Percentiles rank a stretch among this genome's conserved stretches.
Conservation (phyloP, 2,329 filamentous ascomycete species). For the Fusarium paranaense region DNA sequence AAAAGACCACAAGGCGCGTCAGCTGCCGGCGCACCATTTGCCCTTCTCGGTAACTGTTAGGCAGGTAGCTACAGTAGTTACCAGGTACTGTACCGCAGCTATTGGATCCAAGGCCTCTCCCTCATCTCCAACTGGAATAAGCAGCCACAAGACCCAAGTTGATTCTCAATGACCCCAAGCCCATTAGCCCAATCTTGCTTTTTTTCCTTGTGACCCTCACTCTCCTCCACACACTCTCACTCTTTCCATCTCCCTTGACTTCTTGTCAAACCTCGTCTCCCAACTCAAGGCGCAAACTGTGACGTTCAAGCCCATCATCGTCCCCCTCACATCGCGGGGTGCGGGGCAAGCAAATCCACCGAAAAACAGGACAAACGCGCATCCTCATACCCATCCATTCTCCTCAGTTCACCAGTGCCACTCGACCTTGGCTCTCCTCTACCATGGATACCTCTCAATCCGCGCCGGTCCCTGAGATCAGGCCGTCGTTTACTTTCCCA, state of each 20-base stretch:
- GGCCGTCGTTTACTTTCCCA: constrained; percentile 39
- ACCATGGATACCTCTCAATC: constrained; percentile 39
- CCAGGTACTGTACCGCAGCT: neutral
- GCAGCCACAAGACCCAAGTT: constrained; percentile 2
- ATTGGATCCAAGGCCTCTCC: neutral
- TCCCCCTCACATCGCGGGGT: constrained; percentile 19
- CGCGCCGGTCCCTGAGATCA: constrained; percentile 31
- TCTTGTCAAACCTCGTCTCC: neutral
- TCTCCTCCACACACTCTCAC: neutral
- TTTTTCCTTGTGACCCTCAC: neutral
- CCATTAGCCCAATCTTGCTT: neutral
- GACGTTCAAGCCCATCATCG: constrained; percentile 6
- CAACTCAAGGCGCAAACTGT: neutral
- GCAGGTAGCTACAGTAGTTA: neutral
- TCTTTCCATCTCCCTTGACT: neutral
- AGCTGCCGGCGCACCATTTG: neutral
- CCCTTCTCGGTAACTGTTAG: neutral
- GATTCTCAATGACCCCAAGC: neutral
- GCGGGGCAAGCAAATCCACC: constrained; percentile 36
- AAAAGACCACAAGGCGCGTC: neutral
- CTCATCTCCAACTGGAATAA: neutral
- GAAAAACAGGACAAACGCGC: constrained; percentile 4
- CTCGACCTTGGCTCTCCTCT: neutral
- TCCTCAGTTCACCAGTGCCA: neutral
- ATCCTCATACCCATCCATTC: neutral